Evolutionary conservation across 345 rosid genomes (phyloP), one percentile per base, ranked within the genome.

Genomic region (Capsella bursapastoris): DNA sequence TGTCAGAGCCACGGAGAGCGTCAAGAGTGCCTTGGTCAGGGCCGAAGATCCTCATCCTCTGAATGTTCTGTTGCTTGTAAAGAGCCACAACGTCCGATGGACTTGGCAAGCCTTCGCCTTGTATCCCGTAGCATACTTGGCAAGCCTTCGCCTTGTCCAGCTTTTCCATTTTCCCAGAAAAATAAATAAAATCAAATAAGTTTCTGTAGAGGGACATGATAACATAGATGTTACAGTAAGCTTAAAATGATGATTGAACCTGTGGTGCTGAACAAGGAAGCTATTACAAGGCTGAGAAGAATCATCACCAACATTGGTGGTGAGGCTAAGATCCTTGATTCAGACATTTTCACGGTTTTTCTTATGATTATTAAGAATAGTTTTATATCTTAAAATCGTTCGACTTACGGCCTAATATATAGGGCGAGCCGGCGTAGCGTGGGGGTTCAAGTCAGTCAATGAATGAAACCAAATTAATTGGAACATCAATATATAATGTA

Each of bases 81-180:
- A 88, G 86, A 22, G 73, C 71, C 44, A 89, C 76, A 3, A 86
- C 92, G 15, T 88, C 86, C 32, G 75, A 25, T 8, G 62, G 59
- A 48, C 84, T 52, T 31, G 97, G 97, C 5, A 81, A 32, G 75
- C 72, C 71, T 58, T 85, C 34, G 3, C 91, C 89, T 0, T 0
- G 14, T 86, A 51, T 86, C 22, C 95, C 95, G 34, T 91, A 89
- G 75, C 93, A 87, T 45, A 86, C 89, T 57, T 31, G 97, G 97
- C 5, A 81, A 32, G 75, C 72, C 71, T 58, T 85, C 34, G 3
- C 91, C 89, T 58, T 89, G 86, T 32, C 87, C 89, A 86, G 77
- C 76, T 66, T 22, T 22, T 22, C 25, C 7, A 61, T 29, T 45
- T 58, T 22, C 25, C 25, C 25, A 22, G 18, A 0, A 2, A 4